Evolutionary conservation across 306 rosid species (phyloP).

Genomic region (Cyclanthera cordifolia): DNA sequence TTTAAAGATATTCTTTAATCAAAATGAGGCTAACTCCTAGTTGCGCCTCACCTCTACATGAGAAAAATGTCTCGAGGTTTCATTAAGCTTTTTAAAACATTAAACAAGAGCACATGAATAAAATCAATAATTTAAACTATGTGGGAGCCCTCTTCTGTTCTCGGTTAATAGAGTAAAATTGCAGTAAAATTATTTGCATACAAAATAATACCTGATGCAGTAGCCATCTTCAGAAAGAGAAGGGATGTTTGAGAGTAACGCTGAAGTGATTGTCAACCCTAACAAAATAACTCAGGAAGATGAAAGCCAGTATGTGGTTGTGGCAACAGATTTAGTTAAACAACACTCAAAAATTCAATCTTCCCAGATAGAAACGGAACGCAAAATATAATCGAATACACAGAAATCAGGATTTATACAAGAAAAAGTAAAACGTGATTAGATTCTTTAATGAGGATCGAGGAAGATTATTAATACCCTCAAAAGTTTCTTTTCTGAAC

Average conservation of each 20-base stretch:
- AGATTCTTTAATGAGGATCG: too few species aligned
- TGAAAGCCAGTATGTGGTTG: neutral
- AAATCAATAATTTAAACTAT: neutral
- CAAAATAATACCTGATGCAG: conserved; percentile 9
- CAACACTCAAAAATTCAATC: neutral
- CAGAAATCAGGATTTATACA: neutral
- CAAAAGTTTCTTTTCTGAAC: too few species aligned
- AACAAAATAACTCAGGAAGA: neutral
- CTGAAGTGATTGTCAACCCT: neutral
- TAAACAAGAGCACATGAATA: neutral
- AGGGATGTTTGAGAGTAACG: neutral
- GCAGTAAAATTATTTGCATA: neutral
- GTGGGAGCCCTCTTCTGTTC: neutral
- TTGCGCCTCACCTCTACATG: too few species aligned
- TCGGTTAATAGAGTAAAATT: neutral
- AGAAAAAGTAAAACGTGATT: neutral
- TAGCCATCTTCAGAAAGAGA: conserved; percentile 11
- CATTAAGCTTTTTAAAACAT: too few species aligned
- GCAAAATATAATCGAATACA: too few species aligned
- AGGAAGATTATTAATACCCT: too few species aligned
- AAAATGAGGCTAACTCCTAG: too few species aligned
- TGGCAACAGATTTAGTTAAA: neutral
- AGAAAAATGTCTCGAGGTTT: too few species aligned
- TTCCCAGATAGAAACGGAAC: too few species aligned
- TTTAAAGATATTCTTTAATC: too few species aligned